Evolutionary conservation across 441 rosid species (phyloP).

Genomic region (Erysimum cheiri): DNA sequence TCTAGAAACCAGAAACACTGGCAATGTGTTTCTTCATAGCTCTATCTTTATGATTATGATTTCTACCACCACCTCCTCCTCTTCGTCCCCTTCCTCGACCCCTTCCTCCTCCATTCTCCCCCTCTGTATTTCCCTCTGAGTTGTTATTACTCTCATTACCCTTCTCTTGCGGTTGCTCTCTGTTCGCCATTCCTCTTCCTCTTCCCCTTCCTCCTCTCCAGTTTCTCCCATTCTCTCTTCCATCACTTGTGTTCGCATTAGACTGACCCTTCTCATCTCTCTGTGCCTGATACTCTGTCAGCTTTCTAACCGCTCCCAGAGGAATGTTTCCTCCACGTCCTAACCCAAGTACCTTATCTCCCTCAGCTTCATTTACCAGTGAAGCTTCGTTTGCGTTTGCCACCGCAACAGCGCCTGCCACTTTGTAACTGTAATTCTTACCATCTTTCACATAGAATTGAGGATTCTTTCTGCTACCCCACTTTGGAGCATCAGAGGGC

Average conservation of each 20-base stretch:
- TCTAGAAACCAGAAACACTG: conserved; percentile 68
- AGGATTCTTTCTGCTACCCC: conserved; percentile 86
- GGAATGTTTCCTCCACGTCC: conserved; percentile 97
- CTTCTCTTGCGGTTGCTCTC: conserved; percentile 35
- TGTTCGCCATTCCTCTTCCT: conserved; percentile 51
- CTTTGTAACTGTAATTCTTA: conserved; percentile 96
- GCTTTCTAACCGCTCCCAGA: conserved; percentile 69
- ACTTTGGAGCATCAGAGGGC: conserved; percentile 55
- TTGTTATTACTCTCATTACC: conserved; percentile 27
- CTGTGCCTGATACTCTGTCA: conserved; percentile 59
- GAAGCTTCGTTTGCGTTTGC: conserved; percentile 83
- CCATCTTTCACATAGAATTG: conserved; percentile 93
- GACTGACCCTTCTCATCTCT: conserved; percentile 44
- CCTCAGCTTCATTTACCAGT: conserved; percentile 63
- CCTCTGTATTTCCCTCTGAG: conserved; percentile 28
- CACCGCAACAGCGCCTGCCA: conserved; percentile 78
- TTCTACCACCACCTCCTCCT: conserved; percentile 82
- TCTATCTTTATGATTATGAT: conserved; percentile 67
- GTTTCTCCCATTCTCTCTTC: conserved; percentile 48
- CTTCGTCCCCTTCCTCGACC: conserved; percentile 70
- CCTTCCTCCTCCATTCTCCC: conserved; percentile 44
- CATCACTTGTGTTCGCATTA: conserved; percentile 42
- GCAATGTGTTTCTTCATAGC: conserved; percentile 80
- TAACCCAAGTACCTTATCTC: conserved; percentile 72
- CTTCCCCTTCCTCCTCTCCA: conserved; percentile 56